phyloP scores from a whole-genome alignment of 208 protist species.

The Novymonas esmeraldas region DNA sequence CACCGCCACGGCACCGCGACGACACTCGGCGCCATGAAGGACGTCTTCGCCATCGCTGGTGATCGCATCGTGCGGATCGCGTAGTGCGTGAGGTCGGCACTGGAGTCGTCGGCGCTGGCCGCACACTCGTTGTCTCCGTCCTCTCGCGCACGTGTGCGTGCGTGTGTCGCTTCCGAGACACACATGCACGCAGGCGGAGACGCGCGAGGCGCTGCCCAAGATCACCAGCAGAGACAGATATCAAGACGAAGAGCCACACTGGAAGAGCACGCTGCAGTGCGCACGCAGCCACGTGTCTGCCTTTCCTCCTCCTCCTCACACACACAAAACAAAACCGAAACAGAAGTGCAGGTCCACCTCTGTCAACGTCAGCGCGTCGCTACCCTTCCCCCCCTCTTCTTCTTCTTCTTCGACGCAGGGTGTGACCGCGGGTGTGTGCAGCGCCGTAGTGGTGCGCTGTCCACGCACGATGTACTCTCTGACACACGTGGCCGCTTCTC shows the following conservation, averaged over 20 bases:
- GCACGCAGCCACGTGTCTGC: not conserved
- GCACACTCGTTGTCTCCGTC: too few relatives aligned
- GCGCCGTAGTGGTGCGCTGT: too few relatives aligned
- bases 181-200: too few relatives aligned
- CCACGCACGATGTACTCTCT: too few relatives aligned
- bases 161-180: too few relatives aligned
- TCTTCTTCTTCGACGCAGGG: not conserved
- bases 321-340: not conserved
- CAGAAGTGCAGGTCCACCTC: not conserved
- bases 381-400: not conserved
- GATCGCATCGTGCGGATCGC: slow-evolving; percentile 74
- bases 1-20: slow-evolving; percentile 67
- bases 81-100: slow-evolving; percentile 7
- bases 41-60: slow-evolving; percentile 64
- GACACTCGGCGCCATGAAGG: slow-evolving; percentile 59
- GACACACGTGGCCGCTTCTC: too few relatives aligned
- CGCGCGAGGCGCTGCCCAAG: too few relatives aligned
- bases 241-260: too few relatives aligned
- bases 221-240: too few relatives aligned
- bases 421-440: not conserved
- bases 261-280: not conserved
- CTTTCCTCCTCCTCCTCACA: too few relatives aligned
- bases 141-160: too few relatives aligned
- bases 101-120: too few relatives aligned
- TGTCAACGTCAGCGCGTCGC: not conserved